Percentiles rank a stretch among this genome's conserved stretches.
Conservation (phyloP, 768 basidiomycete species). For the Tulasnella sp. region DNA sequence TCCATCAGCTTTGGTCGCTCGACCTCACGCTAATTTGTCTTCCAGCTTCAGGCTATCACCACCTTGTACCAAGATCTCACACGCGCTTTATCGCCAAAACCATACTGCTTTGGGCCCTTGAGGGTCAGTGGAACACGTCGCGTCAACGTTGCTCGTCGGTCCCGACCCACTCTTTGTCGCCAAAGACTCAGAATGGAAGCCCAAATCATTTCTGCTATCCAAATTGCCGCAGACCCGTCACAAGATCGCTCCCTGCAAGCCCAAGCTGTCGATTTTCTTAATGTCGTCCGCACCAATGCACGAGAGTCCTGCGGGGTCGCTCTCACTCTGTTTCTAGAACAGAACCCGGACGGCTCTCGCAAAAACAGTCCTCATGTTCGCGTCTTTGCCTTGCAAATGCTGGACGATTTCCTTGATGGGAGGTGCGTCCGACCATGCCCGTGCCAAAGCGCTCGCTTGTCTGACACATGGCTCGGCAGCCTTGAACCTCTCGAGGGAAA, state of each 20-base stretch:
- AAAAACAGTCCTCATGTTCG: slow-evolving; percentile 61
- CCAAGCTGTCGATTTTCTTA: slow-evolving; percentile 76
- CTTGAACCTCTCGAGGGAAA: slow-evolving; percentile 23
- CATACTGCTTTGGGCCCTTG: too few relatives aligned
- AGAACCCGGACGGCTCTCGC: slow-evolving; percentile 44
- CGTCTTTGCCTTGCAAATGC: slow-evolving; percentile 66
- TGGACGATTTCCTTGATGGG: slow-evolving; percentile 74
- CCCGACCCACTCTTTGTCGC: too few relatives aligned
- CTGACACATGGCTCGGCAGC: slow-evolving; percentile 23
- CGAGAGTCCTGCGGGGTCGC: slow-evolving; percentile 63
- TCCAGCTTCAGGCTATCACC: neutral
- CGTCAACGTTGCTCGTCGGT: too few relatives aligned
- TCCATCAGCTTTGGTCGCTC: too few relatives aligned
- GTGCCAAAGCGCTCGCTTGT: neutral
- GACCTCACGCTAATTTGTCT: too few relatives aligned
- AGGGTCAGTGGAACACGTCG: too few relatives aligned
- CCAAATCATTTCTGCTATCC: slow-evolving; percentile 46
- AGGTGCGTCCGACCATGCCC: slow-evolving; percentile 38
- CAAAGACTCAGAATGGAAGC: slow-evolving; percentile 10
- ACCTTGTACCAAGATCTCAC: neutral
- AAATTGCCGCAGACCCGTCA: slow-evolving; percentile 68
- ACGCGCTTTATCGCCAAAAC: neutral
- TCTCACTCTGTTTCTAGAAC: slow-evolving; percentile 57
- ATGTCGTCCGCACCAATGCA: slow-evolving; percentile 62
- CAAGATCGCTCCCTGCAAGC: slow-evolving; percentile 46